Conservation (phyloP, 2,329 filamentous ascomycete genomes). For the Clarireedia sp. region DNA sequence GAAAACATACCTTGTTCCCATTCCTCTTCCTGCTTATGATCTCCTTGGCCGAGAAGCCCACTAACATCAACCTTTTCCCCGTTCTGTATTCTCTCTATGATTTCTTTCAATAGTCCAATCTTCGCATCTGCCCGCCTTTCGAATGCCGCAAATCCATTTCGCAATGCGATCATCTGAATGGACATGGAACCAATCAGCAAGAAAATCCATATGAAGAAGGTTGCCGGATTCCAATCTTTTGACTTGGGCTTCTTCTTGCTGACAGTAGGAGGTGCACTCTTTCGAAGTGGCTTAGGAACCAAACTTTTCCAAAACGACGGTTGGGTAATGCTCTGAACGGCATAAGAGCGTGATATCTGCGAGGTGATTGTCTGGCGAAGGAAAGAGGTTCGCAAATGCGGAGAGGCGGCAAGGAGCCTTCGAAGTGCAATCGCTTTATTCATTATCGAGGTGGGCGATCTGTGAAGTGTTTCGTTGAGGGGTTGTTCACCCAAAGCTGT, state of each 20-base stretch:
- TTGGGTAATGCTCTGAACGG: slow-evolving; percentile 30
- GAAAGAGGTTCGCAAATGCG: slow-evolving; percentile 18
- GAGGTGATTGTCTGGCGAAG: slow-evolving; percentile 11
- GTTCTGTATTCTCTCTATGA: slow-evolving; percentile 59
- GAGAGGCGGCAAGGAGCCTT: slow-evolving; percentile 20
- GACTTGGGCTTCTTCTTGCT: slow-evolving; percentile 38
- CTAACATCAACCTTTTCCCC: slow-evolving; percentile 83
- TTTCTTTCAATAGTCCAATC: slow-evolving; percentile 67
- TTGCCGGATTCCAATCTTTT: slow-evolving; percentile 71
- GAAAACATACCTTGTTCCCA: slow-evolving; percentile 71
- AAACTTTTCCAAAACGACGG: slow-evolving; percentile 58
- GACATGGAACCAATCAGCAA: slow-evolving; percentile 89
- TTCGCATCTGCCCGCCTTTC: slow-evolving; percentile 70
- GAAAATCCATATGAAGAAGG: slow-evolving; percentile 75
- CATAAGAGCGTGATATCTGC: slow-evolving; percentile 17
- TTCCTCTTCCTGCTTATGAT: slow-evolving; percentile 65
- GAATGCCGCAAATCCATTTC: slow-evolving; percentile 65
- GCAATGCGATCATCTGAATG: slow-evolving; percentile 81
- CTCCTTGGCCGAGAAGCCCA: slow-evolving; percentile 68
- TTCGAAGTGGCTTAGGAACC: slow-evolving; percentile 59
- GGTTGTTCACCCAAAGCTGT: too few species aligned
- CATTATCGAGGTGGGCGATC: slow-evolving; percentile 12
- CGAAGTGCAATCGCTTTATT: slow-evolving; percentile 19
- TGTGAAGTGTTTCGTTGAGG: background rate
- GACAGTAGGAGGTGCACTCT: slow-evolving; percentile 31